Conservation (phyloP, 179 eudicot genomes). For the Patellifolia procumbens region DNA sequence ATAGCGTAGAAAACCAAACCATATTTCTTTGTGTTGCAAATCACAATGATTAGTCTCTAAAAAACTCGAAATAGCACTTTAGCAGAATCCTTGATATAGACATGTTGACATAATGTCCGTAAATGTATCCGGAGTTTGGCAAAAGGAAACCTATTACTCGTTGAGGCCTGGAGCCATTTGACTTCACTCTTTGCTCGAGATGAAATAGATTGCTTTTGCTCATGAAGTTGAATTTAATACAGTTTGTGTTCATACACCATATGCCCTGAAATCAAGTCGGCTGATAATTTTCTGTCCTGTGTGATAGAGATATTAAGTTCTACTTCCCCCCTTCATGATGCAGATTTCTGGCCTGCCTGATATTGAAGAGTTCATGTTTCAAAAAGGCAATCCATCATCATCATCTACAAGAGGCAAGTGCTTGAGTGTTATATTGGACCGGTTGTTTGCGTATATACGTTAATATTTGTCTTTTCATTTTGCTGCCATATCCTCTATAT, state of each 20-base stretch:
- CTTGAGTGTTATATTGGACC: slow-evolving; percentile 1
- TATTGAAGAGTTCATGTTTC: slow-evolving; percentile 81
- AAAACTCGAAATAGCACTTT: not conserved
- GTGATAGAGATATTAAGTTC: not conserved
- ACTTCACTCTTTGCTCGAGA: not conserved
- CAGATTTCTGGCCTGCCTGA: slow-evolving; percentile 64
- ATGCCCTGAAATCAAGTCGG: not conserved
- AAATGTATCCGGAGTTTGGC: not conserved
- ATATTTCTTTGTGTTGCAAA: not conserved
- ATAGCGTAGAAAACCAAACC: too few species aligned
- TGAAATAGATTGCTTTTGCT: not conserved
- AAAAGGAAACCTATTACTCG: not conserved
- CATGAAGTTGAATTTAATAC: not conserved
- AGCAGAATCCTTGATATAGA: not conserved
- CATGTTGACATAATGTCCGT: not conserved
- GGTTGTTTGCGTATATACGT: not conserved
- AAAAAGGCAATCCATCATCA: slow-evolving; percentile 36
- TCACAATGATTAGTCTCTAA: not conserved
- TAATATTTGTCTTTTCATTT: not conserved
- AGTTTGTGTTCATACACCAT: not conserved
- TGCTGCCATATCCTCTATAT: slow-evolving; percentile 3
- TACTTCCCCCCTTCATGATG: slow-evolving; percentile 26
- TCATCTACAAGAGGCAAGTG: slow-evolving; percentile 41
- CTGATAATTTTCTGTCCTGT: not conserved
- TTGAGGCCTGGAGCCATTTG: not conserved